These are phyloP conservation scores for Aspergillus udagawae DNA, from an alignment of 2,329 filamentous ascomycete species.

Conservation along the genomic window DNA sequence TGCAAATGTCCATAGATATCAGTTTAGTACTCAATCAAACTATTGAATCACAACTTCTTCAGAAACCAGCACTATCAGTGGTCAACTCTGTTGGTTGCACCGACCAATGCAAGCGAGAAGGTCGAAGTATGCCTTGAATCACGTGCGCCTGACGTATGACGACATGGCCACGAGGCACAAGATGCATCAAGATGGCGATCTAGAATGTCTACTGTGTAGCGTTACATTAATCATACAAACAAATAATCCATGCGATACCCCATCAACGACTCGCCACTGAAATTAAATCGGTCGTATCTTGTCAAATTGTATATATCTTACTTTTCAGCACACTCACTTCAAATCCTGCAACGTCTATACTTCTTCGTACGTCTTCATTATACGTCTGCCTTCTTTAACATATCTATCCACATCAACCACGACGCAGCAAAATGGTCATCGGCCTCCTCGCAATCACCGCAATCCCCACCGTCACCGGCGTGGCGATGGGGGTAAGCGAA, in stretches of 20 bases:
- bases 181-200: neutral
- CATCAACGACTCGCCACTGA: neutral
- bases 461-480: slow-evolving; percentile 47
- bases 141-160: neutral
- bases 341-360: neutral
- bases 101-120: neutral
- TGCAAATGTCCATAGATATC: neutral
- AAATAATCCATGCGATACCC: neutral
- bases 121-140: neutral
- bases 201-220: neutral
- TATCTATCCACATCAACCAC: neutral
- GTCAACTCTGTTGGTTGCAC: neutral
- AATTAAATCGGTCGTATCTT: neutral
- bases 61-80: neutral
- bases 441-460: slow-evolving; percentile 37
- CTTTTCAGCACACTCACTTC: neutral
- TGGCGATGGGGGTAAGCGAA: slow-evolving; percentile 42
- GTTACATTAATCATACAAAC: neutral
- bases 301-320: neutral
- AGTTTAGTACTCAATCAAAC: neutral
- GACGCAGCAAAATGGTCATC: slow-evolving; percentile 36
- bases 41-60: neutral
- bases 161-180: neutral
- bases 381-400: no score
- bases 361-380: no score